Percentiles rank a stretch among this genome's conserved stretches.
Conservation (phyloP, 331 rosid genomes). For the Malus hybrid region DNA sequence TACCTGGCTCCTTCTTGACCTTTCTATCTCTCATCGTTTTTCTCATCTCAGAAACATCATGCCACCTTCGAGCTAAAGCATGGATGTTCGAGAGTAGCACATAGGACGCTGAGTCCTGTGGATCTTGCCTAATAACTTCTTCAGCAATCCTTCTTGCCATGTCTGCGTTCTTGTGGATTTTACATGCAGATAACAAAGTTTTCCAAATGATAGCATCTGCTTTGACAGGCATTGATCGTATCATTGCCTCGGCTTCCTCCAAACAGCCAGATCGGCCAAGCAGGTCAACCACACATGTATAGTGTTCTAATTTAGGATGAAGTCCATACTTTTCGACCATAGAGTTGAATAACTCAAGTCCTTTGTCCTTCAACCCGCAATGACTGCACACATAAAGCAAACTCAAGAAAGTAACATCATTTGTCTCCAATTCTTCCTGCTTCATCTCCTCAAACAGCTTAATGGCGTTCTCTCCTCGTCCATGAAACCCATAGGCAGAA, state of each 20-base stretch:
- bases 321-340: constrained; percentile 59
- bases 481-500: constrained; percentile 82
- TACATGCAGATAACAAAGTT: constrained; percentile 74
- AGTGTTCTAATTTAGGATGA: constrained; percentile 63
- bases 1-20: constrained; percentile 72
- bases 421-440: constrained; percentile 40
- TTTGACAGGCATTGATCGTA: constrained; percentile 72
- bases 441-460: constrained; percentile 64
- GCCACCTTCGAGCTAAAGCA: constrained; percentile 75
- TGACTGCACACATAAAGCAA: constrained; percentile 85
- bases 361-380: constrained; percentile 75
- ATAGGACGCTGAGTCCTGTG: constrained; percentile 67
- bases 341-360: constrained; percentile 53
- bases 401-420: constrained; percentile 77
- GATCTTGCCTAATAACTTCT: constrained; percentile 69
- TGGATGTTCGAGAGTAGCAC: constrained; percentile 68
- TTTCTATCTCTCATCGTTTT: constrained; percentile 56
- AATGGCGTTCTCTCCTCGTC: constrained; percentile 66
- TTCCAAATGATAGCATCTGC: constrained; percentile 80
- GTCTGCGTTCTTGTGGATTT: constrained; percentile 66
- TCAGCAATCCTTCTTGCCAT: constrained; percentile 60
- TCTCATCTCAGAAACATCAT: constrained; percentile 63
- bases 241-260: constrained; percentile 69
- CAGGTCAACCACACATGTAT: constrained; percentile 75
- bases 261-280: constrained; percentile 79